Evolutionary conservation across 768 basidiomycete species (phyloP), one percentile per base, ranked within the genome.

Genomic region (Punctularia strigosozonata): DNA sequence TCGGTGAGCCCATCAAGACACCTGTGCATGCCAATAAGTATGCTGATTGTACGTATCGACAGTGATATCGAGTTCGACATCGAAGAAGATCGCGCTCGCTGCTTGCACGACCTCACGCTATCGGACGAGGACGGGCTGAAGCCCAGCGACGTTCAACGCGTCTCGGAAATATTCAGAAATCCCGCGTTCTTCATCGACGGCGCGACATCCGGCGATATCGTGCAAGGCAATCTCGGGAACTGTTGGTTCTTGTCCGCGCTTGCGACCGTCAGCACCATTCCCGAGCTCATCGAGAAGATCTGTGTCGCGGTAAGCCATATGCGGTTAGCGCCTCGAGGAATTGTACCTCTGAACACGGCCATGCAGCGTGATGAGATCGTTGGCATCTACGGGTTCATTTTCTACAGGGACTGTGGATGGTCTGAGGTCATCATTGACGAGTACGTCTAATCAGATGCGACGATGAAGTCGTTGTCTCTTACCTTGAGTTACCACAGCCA

Each of bases 31-130:
- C n/a, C n/a, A n/a, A n/a, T n/a, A n/a, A n/a, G n/a, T n/a, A n/a
- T n/a, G n/a, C n/a, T n/a, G n/a, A n/a, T n/a, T 49, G 24, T 38
- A n/a, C n/a, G n/a, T n/a, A n/a, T n/a, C n/a, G 1, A 30, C 24
- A n/a, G 75, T 47, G 75, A 77, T 53, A 56, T 70, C 19, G 73
- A 73, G 45, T 76, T 75, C 40, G 75, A 76, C 46, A 49, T 72
- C 4, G 66, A 65, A 39, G 61, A 60, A 26, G 67, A 71, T 46
- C 35, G 41, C 36, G 42, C 48, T 2, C 52, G 50, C 6, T 72
- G 70, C 44, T 50, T 71, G 24, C 55, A 64, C 43, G 63, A 65
- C 3, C 49, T 71, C 12, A 53, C 54, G 6, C 44, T 48, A 19
- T 46, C 44, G 15, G 6, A 25, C 25, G 8, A 33, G 42, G n/a